phyloP scores from a whole-genome alignment of 106 monocot species.

The Allium fistulosum region DNA sequence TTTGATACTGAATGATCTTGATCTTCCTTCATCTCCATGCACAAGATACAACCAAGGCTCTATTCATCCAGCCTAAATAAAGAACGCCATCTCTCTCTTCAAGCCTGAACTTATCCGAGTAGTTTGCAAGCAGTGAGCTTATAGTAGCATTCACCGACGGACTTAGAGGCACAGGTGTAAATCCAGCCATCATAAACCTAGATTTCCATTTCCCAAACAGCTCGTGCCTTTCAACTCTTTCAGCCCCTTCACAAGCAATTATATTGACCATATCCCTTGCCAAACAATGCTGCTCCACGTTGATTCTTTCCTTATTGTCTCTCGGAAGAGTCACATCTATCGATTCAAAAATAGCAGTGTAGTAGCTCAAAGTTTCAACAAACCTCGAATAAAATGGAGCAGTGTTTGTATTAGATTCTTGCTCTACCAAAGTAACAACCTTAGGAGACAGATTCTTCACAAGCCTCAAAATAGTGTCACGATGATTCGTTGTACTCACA shows the following conservation, averaged over 20 bases:
- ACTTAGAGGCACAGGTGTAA: conserved; percentile 59
- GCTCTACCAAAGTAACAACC: conserved; percentile 81
- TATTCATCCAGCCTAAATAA: conserved; percentile 86
- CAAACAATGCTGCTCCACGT: conserved; percentile 85
- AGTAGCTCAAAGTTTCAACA: conserved; percentile 63
- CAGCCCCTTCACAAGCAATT: conserved; percentile 81
- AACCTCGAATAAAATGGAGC: conserved; percentile 68
- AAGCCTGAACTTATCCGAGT: conserved; percentile 49
- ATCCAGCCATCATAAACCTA: conserved; percentile 84
- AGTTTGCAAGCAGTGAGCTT: conserved; percentile 53
- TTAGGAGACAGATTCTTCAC: conserved; percentile 69
- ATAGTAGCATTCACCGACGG: conserved; percentile 73
- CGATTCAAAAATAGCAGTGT: conserved; percentile 70
- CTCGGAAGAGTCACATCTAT: conserved; percentile 46
- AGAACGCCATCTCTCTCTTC: conserved; percentile 80
- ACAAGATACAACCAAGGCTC: conserved; percentile 67
- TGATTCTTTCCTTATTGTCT: conserved; percentile 68
- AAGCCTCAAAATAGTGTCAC: conserved; percentile 69
- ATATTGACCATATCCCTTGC: conserved; percentile 94
- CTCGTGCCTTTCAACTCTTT: conserved; percentile 83
- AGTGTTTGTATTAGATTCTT: conserved; percentile 90
- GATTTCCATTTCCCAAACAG: conserved; percentile 82
- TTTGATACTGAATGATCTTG: not conserved
- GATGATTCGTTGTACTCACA: conserved; percentile 70
- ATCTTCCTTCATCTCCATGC: conserved; percentile 60